Percentiles rank a stretch among this genome's conserved stretches.
Conservation (phyloP, 805 yeast genomes). For the Saccharomycopsis fermentans region DNA sequence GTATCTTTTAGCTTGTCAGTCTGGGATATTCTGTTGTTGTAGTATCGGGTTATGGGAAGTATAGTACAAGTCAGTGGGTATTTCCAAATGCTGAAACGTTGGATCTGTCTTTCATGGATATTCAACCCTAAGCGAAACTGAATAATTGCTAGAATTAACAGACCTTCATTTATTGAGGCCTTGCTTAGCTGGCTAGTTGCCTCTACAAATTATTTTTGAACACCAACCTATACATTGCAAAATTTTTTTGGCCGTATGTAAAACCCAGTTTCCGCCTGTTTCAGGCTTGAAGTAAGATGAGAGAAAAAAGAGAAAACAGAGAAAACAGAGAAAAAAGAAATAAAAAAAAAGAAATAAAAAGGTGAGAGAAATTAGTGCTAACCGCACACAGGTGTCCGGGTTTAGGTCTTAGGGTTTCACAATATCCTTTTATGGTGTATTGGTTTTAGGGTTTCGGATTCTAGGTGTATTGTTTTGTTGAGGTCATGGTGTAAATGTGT, state of each 20-base stretch:
- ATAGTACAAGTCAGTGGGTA: too few relatives aligned
- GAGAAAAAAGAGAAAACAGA: neutral
- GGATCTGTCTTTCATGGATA: neutral
- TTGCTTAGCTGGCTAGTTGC: conserved; percentile 1
- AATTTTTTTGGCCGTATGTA: neutral
- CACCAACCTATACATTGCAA: neutral
- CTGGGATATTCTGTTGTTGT: too few relatives aligned
- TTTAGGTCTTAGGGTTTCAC: too few relatives aligned
- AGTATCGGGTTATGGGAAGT: too few relatives aligned
- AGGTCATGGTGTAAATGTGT: too few relatives aligned
- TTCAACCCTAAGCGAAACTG: neutral
- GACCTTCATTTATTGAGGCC: neutral
- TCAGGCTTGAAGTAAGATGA: neutral
- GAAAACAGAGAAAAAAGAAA: too few relatives aligned
- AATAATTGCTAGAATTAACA: neutral
- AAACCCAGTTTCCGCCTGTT: neutral
- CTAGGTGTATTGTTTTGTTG: too few relatives aligned
- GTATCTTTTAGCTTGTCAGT: too few relatives aligned
- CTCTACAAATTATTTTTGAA: neutral
- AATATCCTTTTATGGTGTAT: too few relatives aligned
- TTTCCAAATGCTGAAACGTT: neutral
- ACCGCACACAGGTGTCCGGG: neutral
- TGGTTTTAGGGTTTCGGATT: too few relatives aligned
- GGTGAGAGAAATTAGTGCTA: too few relatives aligned
- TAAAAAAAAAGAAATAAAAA: neutral